Percentiles rank a stretch among this genome's conserved stretches.
phyloP scores from a whole-genome alignment of 2,329 filamentous ascomycete genomes.

The Pleoardoris graminearum region DNA sequence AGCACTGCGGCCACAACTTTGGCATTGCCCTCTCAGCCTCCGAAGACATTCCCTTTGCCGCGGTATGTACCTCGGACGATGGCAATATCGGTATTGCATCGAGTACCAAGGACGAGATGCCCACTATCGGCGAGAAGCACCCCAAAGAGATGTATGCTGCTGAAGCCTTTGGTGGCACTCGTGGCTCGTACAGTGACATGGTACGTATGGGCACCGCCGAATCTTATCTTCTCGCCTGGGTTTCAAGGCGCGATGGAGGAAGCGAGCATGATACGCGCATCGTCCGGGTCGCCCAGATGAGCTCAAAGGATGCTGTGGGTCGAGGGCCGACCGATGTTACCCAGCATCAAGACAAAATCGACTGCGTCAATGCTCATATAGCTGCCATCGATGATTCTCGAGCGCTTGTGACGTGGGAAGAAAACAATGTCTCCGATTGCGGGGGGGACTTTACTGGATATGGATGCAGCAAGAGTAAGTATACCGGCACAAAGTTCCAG shows the following conservation, averaged over 20 bases:
- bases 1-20: constrained; percentile 1
- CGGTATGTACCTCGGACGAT: background rate
- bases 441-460: background rate
- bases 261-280: background rate
- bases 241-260: background rate
- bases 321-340: background rate
- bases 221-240: background rate
- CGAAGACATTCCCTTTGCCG: background rate
- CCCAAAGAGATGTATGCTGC: background rate
- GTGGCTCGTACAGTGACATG: background rate
- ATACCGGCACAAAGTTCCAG: background rate
- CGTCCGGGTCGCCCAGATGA: background rate
- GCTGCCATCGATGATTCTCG: background rate
- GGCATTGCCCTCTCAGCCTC: background rate
- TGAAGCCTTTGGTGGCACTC: background rate
- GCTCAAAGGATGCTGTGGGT: background rate
- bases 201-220: background rate
- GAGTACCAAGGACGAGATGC: background rate
- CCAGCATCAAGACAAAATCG: background rate
- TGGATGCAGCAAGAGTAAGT: background rate
- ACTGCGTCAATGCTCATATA: background rate
- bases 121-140: background rate
- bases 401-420: background rate
- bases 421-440: background rate
- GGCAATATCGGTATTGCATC: background rate